Conservation (phyloP, 768 basidiomycete species). For the Boletus subcaerulescens region DNA sequence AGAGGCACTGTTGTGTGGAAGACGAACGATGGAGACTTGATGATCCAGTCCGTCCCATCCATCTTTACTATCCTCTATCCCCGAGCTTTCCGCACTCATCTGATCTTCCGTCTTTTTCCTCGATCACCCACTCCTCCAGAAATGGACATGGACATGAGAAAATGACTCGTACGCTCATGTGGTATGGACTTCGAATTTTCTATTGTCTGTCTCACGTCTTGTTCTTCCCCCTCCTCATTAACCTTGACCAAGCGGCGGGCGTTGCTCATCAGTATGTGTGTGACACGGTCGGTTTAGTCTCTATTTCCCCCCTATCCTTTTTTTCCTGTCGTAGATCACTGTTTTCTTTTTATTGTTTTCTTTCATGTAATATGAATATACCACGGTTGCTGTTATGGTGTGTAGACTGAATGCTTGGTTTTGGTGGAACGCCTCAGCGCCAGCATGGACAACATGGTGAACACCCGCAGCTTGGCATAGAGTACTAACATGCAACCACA, state of each 20-base stretch:
- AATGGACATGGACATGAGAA: slow-evolving; percentile 6
- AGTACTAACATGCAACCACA: too few species aligned
- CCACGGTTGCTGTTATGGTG: background rate
- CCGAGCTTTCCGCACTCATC: slow-evolving; percentile 27
- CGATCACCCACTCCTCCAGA: slow-evolving; percentile 13
- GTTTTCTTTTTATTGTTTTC: slow-evolving; percentile 4
- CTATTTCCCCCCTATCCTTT: background rate
- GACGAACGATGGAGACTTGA: slow-evolving; percentile 31
- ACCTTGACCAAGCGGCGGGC: slow-evolving; percentile 19
- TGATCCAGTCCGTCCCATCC: slow-evolving; percentile 36
- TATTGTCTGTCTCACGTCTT: slow-evolving; percentile 19
- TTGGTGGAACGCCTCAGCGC: too few species aligned
- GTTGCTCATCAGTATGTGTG: slow-evolving; percentile 15
- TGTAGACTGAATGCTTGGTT: too few species aligned
- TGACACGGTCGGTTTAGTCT: slow-evolving; percentile 34
- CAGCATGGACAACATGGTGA: too few species aligned
- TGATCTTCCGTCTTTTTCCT: slow-evolving; percentile 12
- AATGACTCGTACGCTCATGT: slow-evolving; percentile 20
- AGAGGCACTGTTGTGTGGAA: background rate
- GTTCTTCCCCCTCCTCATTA: slow-evolving; percentile 2
- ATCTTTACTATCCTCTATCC: slow-evolving; percentile 28
- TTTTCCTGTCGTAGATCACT: slow-evolving; percentile 1
- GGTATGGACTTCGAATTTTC: slow-evolving; percentile 26
- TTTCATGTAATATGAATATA: slow-evolving; percentile 21
- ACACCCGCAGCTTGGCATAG: too few species aligned